Base-by-base conservation (phyloP, 106 monocot genomes). In the Phalaenopsis aphrodite region DNA sequence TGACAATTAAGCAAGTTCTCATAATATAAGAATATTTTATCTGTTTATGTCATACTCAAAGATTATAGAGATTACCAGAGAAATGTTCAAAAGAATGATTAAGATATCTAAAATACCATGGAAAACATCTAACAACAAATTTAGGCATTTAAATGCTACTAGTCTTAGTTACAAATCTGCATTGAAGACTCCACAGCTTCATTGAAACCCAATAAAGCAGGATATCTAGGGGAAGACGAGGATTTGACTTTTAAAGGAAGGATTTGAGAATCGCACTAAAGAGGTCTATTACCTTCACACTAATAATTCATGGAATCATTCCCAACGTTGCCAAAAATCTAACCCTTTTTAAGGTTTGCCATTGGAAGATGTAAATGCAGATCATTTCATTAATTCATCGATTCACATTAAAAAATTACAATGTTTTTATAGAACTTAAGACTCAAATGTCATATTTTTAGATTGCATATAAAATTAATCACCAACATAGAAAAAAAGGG, bases 361-460 rank as follows among this genome's bases (percentile, higher is more conserved):
- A 21, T n/a, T 61, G 61, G 19, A 61, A 61, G 61, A 7, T 64
- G 9, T 64, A 64, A 64, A 64, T 64, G 23, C 5, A 23, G 23
- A 64, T 7, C 9, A 23, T 64, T 12, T 8, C 7, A 23, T 9
- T 64, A n/a, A 64, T 23, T 23, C 64, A 64, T 21, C 3, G 24
- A 23, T 3, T 64, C 21, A 5, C 24, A 64, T n/a, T 21, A 64
- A 24, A 64, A 21, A 64, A 64, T 64, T 64, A 23, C 7, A 24
- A 64, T 64, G n/a, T 64, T 64, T 64, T 23, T 23, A 64, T 24
- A 64, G 19, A 64, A 64, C 64, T 64, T 61, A 61, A 61, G 61
- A n/a, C 61, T 5, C 61, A 21, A n/a, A 7, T 61, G 21, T 61
- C 7, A 61, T 61, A 61, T 21, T 21, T 61, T 2, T 61, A 21